Conservation (phyloP, 164 flowering plant genomes). For the Vitis rotundifolia region DNA sequence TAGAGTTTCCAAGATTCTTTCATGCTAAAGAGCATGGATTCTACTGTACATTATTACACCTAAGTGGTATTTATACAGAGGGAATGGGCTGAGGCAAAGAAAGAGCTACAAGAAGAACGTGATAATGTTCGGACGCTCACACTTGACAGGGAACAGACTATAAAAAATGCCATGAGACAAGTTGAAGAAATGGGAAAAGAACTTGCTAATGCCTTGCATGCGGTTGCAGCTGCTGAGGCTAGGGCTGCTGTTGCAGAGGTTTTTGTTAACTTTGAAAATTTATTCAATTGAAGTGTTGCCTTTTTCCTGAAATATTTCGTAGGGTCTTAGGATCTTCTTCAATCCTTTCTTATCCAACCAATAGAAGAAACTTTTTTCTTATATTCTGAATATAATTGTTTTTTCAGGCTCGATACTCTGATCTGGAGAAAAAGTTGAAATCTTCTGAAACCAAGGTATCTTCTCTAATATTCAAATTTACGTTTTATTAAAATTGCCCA, state of each 20-base stretch:
- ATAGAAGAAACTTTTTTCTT: too few relatives aligned
- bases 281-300: background rate
- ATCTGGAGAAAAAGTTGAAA: slow-evolving; percentile 61
- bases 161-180: slow-evolving; percentile 64
- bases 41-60: background rate
- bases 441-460: slow-evolving; percentile 38
- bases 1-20: background rate
- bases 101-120: slow-evolving; percentile 82
- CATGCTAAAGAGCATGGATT: slow-evolving; percentile 1
- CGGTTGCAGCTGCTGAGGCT: slow-evolving; percentile 67
- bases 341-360: too few relatives aligned
- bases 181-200: slow-evolving; percentile 76
- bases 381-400: background rate
- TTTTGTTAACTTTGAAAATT: slow-evolving; percentile 1
- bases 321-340: too few relatives aligned
- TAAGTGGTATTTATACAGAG: slow-evolving; percentile 39
- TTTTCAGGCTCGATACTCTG: slow-evolving; percentile 64
- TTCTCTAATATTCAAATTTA: too few relatives aligned
- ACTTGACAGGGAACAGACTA: slow-evolving; percentile 60
- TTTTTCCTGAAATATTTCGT: too few relatives aligned
- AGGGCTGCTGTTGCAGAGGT: slow-evolving; percentile 90
- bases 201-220: slow-evolving; percentile 56
- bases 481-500: too few relatives aligned
- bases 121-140: slow-evolving; percentile 59
- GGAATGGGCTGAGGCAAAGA: slow-evolving; percentile 95